A percentile compares a stretch with the other conserved stretches of the same genome.
phyloP scores from a whole-genome alignment of 176 grass and related monocot species.

The Eleusine coracana region DNA sequence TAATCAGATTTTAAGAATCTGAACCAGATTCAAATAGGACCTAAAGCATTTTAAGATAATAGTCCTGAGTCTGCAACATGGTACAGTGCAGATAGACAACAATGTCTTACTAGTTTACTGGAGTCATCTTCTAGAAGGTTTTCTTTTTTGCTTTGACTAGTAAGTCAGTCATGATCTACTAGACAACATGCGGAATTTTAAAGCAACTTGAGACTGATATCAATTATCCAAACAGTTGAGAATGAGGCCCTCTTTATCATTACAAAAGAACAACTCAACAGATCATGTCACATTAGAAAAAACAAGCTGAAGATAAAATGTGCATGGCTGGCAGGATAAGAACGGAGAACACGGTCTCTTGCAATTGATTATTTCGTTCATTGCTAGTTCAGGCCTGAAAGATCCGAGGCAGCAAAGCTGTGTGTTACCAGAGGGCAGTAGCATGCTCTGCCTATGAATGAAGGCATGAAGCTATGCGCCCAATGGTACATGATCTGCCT shows the following conservation, averaged over 20 bases:
- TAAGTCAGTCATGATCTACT: neutral
- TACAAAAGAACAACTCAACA: neutral
- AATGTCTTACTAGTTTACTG: neutral
- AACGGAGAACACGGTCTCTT: neutral
- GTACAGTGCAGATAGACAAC: neutral
- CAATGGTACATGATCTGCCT: slow-evolving; percentile 3
- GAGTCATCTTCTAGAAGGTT: neutral
- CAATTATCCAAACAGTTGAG: slow-evolving; percentile 1
- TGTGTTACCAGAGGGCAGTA: neutral
- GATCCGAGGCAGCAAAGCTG: neutral
- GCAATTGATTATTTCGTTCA: neutral
- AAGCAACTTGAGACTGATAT: neutral
- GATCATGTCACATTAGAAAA: neutral
- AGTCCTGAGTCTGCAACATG: neutral
- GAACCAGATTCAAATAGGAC: no score
- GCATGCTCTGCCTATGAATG: neutral
- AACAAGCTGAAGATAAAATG: neutral
- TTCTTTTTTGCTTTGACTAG: neutral
- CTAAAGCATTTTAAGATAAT: no score
- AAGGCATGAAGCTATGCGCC: neutral
- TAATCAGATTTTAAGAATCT: no score
- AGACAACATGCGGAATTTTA: neutral
- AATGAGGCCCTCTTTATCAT: neutral
- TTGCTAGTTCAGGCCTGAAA: neutral
- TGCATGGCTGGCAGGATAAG: neutral